Base-by-base conservation (phyloP, 2,329 filamentous ascomycete genomes). In the Botrytis medusae region DNA sequence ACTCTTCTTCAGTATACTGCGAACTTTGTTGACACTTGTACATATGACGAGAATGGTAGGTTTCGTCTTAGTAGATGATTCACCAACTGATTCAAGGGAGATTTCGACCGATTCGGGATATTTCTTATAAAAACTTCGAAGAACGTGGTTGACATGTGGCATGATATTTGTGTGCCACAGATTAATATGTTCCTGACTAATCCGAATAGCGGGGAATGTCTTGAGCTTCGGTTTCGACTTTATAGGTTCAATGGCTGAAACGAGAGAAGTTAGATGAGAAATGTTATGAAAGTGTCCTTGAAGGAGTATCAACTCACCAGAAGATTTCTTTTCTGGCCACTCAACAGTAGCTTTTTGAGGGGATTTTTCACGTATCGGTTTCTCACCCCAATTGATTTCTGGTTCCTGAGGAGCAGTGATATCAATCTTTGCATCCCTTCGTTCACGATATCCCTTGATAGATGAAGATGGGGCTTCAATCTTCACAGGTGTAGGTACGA, bases 41-140 rank as follows among this genome's bases (percentile, higher is more conserved):
- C 93, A 95, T 6, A 93, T 90, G 14, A 95, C 90, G 32, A 95
- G 85, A 0, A 94, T 91, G 0, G 93, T 95, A 0, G 93, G 92
- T 72, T 87, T 88, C 0, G 90, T 90, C 72, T 87, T 89, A 51
- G 89, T 86, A 9, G 89, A 86, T 4, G 89, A 90, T 70, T 92
- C 90, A 29, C 93, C 93, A 59, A 94, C 89, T 0, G 90, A 91
- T 74, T 93, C 90, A 1, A 95, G 87, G 16, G 91, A 92, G 59
- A 95, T 93, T 78, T 93, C 92, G 48, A 93, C 89, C 0, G 92
- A 93, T 80, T 95, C 93, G 0, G 90, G 87, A 68, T 93, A 87
- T 77, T 92, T 92, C 76, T 88, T 88, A 78, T 94, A 90, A 74
- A 93, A 93, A 69, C 89, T 87, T 34, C 90, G 88, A 25, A 94